Evolutionary conservation across 1,284 basidiomycete genomes (phyloP).

Genomic region (Puccinia polysora): DNA sequence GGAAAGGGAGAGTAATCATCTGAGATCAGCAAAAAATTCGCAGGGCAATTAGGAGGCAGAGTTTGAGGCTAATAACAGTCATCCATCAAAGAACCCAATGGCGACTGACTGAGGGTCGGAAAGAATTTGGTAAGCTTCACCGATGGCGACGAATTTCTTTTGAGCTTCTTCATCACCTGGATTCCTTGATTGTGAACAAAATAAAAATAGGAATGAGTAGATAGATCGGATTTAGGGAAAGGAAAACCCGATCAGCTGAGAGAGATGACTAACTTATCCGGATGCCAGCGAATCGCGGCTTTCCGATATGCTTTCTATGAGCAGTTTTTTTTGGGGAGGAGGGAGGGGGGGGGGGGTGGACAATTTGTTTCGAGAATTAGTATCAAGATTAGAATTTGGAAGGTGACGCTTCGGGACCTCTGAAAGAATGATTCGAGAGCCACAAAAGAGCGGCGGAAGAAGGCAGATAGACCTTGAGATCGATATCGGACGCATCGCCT

Average conservation of each 20-base stretch:
- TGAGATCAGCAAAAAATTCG: too few species aligned
- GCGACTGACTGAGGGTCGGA: conserved; percentile 40
- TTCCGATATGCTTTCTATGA: conserved; percentile 53
- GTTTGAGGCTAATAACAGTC: too few species aligned
- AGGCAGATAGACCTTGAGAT: conserved; percentile 49
- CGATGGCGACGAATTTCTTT: conserved; percentile 38
- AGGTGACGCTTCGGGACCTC: not conserved
- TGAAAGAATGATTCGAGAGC: not conserved
- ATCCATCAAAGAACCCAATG: too few species aligned
- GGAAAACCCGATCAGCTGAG: not conserved
- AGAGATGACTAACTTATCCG: conserved; percentile 47
- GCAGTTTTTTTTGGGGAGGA: too few species aligned
- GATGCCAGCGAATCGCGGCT: conserved; percentile 53
- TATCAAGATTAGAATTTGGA: not conserved
- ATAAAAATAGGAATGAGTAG: not conserved
- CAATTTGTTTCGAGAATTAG: not conserved
- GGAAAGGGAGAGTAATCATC: too few species aligned
- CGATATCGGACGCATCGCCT: conserved; percentile 52
- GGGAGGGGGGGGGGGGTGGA: too few species aligned
- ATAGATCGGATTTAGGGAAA: not conserved
- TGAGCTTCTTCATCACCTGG: conserved; percentile 40
- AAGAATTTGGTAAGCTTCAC: conserved; percentile 44
- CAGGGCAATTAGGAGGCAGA: too few species aligned
- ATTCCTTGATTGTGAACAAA: conserved; percentile 7
- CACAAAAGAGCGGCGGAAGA: not conserved